Evolutionary conservation across 2,329 filamentous ascomycete species (phyloP).

Genomic region (Didymella arachidicola): DNA sequence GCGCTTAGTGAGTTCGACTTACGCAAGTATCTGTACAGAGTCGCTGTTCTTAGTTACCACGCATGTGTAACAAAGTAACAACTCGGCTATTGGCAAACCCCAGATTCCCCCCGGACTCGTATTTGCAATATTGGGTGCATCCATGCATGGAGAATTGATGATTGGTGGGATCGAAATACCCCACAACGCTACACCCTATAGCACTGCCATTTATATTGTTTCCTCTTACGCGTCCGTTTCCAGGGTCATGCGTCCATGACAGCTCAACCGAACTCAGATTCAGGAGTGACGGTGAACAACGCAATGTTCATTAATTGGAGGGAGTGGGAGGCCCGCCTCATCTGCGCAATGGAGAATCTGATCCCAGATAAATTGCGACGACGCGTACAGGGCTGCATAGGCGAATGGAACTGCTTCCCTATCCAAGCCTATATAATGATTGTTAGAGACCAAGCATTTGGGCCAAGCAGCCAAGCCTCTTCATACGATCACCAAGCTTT

Average conservation of each 20-base stretch:
- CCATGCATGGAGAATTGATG: constrained; percentile 6
- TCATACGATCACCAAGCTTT: constrained; percentile 12
- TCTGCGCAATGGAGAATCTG: constrained; percentile 10
- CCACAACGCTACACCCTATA: constrained; percentile 2
- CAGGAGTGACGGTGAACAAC: background rate
- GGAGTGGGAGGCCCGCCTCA: constrained; percentile 6
- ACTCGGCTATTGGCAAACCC: background rate
- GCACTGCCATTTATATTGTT: background rate
- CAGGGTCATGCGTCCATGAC: constrained; percentile 5
- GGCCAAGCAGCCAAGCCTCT: constrained; percentile 26
- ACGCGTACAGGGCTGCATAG: constrained; percentile 1
- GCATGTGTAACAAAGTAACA: background rate
- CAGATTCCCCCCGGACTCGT: constrained; percentile 12
- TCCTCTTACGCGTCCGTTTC: background rate
- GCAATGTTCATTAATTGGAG: constrained; percentile 15
- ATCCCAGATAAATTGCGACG: constrained; percentile 14
- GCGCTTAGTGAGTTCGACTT: background rate
- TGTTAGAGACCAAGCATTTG: constrained; percentile 22
- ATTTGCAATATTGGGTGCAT: background rate
- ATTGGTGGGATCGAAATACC: constrained; percentile 19
- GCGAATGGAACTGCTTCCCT: constrained; percentile 5
- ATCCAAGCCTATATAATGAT: constrained; percentile 17
- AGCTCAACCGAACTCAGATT: background rate
- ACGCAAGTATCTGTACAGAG: background rate
- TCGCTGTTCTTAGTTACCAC: background rate